Conservation (phyloP, 2,329 filamentous ascomycete genomes). For the Madurella fahalii region DNA sequence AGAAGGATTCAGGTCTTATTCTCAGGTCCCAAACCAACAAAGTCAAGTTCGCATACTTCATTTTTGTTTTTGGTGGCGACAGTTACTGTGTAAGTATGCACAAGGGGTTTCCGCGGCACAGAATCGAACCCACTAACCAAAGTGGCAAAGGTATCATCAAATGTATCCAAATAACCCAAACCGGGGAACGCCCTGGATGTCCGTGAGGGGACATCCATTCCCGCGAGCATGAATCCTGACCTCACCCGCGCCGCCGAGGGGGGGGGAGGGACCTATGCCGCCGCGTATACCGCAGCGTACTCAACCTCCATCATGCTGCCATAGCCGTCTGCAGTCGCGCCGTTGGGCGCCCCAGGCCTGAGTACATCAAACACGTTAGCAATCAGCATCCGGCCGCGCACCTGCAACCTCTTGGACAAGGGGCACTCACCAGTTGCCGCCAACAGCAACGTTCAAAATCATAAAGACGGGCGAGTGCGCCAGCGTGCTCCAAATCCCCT, state of each 20-base stretch:
- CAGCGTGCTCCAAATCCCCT: slow-evolving; percentile 45
- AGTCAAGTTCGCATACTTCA: too few relatives aligned
- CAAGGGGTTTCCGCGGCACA: too few relatives aligned
- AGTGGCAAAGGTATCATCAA: neutral
- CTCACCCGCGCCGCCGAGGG: too few relatives aligned
- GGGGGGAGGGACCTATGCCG: too few relatives aligned
- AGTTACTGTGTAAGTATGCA: too few relatives aligned
- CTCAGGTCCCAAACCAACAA: too few relatives aligned
- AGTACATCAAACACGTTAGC: neutral
- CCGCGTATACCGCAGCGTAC: slow-evolving; percentile 42
- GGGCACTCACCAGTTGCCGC: slow-evolving; percentile 47
- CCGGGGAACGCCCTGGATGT: too few relatives aligned
- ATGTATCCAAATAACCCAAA: neutral
- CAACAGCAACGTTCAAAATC: slow-evolving; percentile 54
- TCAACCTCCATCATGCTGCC: slow-evolving; percentile 50
- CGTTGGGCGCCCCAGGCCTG: slow-evolving; percentile 49
- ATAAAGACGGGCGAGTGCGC: slow-evolving; percentile 49
- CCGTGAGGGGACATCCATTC: too few relatives aligned
- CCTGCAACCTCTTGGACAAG: slow-evolving; percentile 3
- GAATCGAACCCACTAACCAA: neutral
- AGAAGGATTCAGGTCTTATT: too few relatives aligned
- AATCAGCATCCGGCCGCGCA: too few relatives aligned
- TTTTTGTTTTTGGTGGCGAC: too few relatives aligned
- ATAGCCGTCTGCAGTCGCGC: slow-evolving; percentile 41
- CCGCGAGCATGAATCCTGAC: too few relatives aligned